These are phyloP conservation scores for Sanguinoderma infundibulare DNA, from an alignment of 1,284 basidiomycete genomes.

Conservation along the genomic window DNA sequence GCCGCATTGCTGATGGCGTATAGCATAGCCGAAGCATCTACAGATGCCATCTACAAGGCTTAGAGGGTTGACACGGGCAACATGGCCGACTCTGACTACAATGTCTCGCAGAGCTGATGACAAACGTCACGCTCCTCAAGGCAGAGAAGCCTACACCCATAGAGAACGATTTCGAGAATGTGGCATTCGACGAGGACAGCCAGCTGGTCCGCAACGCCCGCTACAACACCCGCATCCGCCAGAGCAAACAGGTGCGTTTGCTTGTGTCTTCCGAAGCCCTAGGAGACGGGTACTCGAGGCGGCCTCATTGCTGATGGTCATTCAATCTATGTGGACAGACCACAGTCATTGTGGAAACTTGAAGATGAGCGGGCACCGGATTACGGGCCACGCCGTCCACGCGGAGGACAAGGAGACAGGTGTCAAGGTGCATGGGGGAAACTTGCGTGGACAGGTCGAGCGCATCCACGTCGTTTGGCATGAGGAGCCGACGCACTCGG, in stretches of 20 bases:
- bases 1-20: not conserved
- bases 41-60: not conserved
- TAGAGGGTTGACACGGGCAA: constrained; percentile 12
- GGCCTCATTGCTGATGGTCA: not conserved
- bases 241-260: constrained; percentile 20
- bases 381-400: constrained; percentile 11
- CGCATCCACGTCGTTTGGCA: constrained; percentile 23
- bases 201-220: constrained; percentile 24
- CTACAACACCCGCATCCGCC: constrained; percentile 32
- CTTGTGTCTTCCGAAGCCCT: no score
- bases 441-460: constrained; percentile 7
- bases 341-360: not conserved
- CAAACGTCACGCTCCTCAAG: constrained; percentile 28
- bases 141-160: constrained; percentile 31
- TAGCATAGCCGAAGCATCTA: constrained; percentile 8
- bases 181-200: constrained; percentile 19
- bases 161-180: constrained; percentile 32
- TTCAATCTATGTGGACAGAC: not conserved
- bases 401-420: constrained; percentile 14
- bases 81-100: constrained; percentile 18
- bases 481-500: constrained; percentile 17
- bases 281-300: no score
- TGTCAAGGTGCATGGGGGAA: constrained; percentile 5
- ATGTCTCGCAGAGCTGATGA: constrained; percentile 25
- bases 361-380: not conserved